Evolutionary conservation across 2,329 filamentous ascomycete genomes (phyloP).

Genomic region (Phyllosticta citriasiana): DNA sequence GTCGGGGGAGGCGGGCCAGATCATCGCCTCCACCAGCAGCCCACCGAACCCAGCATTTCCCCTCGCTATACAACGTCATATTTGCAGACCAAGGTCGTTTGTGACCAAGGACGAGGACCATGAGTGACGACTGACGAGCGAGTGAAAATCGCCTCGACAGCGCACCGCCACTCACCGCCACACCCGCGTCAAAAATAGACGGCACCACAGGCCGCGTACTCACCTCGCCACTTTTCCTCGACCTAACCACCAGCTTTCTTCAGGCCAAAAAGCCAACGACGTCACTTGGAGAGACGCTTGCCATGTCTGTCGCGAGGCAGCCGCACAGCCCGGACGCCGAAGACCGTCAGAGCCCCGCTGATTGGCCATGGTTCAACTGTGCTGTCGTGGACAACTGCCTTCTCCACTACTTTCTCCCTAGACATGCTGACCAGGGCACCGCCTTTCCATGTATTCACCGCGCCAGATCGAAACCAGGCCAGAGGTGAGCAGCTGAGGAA

Average conservation of each 20-base stretch:
- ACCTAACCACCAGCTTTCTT: not conserved
- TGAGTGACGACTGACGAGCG: too few species aligned
- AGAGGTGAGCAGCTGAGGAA: not conserved
- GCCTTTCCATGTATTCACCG: not conserved
- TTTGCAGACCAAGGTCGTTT: not conserved
- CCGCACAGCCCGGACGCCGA: not conserved
- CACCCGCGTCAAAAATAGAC: not conserved
- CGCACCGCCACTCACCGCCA: not conserved
- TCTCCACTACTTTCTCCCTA: not conserved
- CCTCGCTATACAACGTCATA: not conserved
- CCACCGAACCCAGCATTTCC: not conserved
- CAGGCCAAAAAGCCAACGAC: not conserved
- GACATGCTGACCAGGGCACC: not conserved
- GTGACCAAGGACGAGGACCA: not conserved
- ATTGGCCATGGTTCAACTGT: not conserved
- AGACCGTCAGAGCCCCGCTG: not conserved
- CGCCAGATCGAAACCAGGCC: not conserved
- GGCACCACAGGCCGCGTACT: not conserved
- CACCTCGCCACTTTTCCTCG: not conserved
- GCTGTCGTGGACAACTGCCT: not conserved
- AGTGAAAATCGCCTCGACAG: not conserved
- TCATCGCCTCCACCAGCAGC: not conserved
- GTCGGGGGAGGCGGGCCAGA: not conserved
- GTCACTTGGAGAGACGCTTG: not conserved
- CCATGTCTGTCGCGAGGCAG: not conserved